Evolutionary conservation across 257 asterid species (phyloP), one percentile per base, ranked within the genome.

Genomic region (Solanum gracilifrons): DNA sequence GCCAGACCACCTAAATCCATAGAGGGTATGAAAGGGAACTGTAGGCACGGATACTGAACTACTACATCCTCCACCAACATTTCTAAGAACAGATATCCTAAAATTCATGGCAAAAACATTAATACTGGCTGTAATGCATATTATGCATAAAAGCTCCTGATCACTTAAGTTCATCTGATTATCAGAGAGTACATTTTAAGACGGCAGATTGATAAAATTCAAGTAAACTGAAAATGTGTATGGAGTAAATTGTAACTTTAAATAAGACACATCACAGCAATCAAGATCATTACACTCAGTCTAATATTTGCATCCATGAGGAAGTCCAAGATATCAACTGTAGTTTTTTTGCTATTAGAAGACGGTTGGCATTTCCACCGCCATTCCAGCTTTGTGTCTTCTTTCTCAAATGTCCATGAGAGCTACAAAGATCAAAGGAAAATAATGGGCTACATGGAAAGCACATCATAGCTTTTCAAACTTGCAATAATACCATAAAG

Each of bases 311-410:
- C 90, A 91, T 95, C 99, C 99, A 97, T 93, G 85, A 96, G 98
- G 91, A 96, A 96, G 88, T 95, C 95, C 95, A 97, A 89, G 88
- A 95, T 87, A 79, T 92, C 95, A 55, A 92, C 97, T 12, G 98
- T 95, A 37, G 91, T 93, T 85, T 91, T 91, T 90, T 93, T 92
- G 89, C 92, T 92, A 89, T 92, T 39, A 6, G 89, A 72, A 27
- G 97, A 92, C 82, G 94, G 95, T 75, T 94, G 96, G 89, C 98
- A 94, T 82, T 95, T 97, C 99, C 99, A 96, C 85, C 98, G 95
- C 99, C 99, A 95, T 88, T 97, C 99, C 87, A 97, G 91, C 90
- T 94, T 95, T n/a, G 92, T 94, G 48, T 98, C 98, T 92, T 93
- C 98, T 92, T 93, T 97, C 94, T 94, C 96, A 90, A 95, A 95